Evolutionary conservation across 345 rosid genomes (phyloP), one percentile per base, ranked within the genome.

Genomic region (Lumnitzera racemosa): DNA sequence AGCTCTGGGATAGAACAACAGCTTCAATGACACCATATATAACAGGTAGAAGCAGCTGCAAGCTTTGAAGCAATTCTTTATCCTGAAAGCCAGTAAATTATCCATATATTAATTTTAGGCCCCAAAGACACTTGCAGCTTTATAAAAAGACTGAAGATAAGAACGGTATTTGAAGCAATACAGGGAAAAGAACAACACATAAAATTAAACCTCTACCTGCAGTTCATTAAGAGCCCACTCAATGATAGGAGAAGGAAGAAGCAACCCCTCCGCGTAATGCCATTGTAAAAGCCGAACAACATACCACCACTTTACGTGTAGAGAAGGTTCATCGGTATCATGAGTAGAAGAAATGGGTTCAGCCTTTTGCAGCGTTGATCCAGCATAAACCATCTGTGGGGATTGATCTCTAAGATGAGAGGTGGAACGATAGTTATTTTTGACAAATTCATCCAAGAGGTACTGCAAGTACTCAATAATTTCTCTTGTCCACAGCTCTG

Each of bases 401-500:
- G 90, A 81, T 67, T 84, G 76, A 71, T 80, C 96, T 78, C 83
- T 84, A 58, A 59, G 70, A 23, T 81, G 81, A 68, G 79, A 87
- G 72, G 74, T 74, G 69, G 89, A 74, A 81, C 76, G 79, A 56
- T 83, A 68, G 77, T 65, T 85, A 69, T 75, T 85, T 71, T 76
- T 85, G 61, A 67, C 73, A 75, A 83, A 70, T 63, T 95, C 99
- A 63, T 90, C 96, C 72, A 90, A 67, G 59, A 95, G 88, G 74
- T 53, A 58, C 70, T 95, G 98, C 76, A 95, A 72, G 68, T 88
- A 95, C 17, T 90, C 98, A 75, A 85, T 76, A 67, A 95, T 86
- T 77, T 95, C 98, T 79, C 85, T 95, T 63, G 98, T 90, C 99
- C 98, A 95, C 47, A 82, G 80, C 72, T 95, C 99, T 55, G 96